phyloP scores from a whole-genome alignment of 2,329 filamentous ascomycete species.

The Pseudocercospora pini-densiflorae region DNA sequence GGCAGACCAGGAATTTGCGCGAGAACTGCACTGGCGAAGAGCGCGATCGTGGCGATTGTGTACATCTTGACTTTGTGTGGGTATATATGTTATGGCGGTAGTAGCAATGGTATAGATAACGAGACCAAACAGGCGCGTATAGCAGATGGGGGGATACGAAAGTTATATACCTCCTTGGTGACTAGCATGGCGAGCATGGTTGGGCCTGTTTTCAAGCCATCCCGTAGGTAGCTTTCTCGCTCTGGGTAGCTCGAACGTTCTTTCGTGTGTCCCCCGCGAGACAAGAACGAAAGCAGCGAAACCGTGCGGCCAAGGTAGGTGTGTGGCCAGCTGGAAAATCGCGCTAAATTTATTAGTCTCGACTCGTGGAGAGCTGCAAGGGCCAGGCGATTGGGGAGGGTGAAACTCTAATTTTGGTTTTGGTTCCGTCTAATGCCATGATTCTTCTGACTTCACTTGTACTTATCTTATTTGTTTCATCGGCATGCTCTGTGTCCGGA shows the following conservation, averaged over 20 bases:
- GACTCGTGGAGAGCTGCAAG: neutral
- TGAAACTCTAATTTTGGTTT: neutral
- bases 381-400: neutral
- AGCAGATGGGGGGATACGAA: neutral
- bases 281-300: too few relatives aligned
- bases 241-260: neutral
- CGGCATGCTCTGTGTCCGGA: neutral
- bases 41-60: constrained; percentile 24
- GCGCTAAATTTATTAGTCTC: neutral
- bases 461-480: neutral
- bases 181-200: neutral
- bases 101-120: neutral
- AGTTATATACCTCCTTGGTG: neutral
- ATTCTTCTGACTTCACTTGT: neutral
- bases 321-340: neutral
- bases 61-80: constrained; percentile 24
- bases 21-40: constrained; percentile 27
- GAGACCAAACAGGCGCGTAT: neutral
- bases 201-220: neutral
- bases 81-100: too few relatives aligned
- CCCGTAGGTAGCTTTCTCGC: neutral
- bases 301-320: too few relatives aligned
- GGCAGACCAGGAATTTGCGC: constrained; percentile 36
- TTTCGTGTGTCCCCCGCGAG: neutral
- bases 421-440: neutral